Evolutionary conservation across 345 rosid species (phyloP), one percentile per base, ranked within the genome.

Genomic region (Limnanthes douglasii): DNA sequence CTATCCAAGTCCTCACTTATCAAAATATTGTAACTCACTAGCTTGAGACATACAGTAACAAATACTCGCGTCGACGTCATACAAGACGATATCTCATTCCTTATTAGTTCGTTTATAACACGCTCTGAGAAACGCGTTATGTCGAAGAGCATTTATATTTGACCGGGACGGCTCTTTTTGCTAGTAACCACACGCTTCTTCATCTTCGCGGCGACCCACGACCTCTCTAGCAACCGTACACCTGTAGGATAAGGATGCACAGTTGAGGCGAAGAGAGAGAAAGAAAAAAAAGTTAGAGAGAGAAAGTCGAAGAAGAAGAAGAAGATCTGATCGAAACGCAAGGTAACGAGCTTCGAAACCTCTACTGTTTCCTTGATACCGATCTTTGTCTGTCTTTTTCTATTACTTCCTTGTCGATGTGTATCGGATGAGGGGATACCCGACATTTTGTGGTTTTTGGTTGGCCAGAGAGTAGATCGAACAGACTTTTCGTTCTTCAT

Each of bases 211-310:
- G 36, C 40, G 11, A 6, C 0, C 19, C 61, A 57, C 72, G 61
- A 46, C 23, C 42, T 15, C 45, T 21, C 13, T 10, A n/a, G n/a
- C n/a, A 10, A 34, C 72, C 59, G 68, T 61, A 56, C 68, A 66
- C 65, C 56, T 66, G 68, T 53, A 48, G 43, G 59, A 49, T 57
- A 61, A 53, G 54, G 55, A 46, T 57, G 15, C 33, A 39, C 27
- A 26, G 24, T 31, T 11, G 19, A 4, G 28, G 3, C n/a, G 2
- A 27, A 18, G 18, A 6, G 9, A n/a, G 36, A 48, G 56, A 47
- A 52, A 53, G 60, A 47, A 56, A 52, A 34, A 49, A 47, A 16
- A 11, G 18, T 18, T 26, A 40, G 59, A 44, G 56, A 53, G 65
- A 62, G 62, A 50, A 20, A 45, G 45, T 21, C 4, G 31, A 21